Conservation (phyloP, 805 yeast species). For the Candida alai region DNA sequence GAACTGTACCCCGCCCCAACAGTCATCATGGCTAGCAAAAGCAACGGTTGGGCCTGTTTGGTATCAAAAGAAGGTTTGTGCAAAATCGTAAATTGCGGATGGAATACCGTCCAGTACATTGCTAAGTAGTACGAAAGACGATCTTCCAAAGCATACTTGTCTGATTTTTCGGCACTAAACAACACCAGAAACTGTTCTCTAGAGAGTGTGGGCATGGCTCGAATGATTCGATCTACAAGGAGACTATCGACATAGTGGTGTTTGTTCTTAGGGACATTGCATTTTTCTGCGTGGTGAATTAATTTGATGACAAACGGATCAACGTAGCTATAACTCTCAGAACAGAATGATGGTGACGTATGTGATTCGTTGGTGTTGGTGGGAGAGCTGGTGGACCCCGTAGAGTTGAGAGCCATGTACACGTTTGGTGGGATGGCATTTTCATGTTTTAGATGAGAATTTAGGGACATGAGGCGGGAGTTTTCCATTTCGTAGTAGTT, state of each 20-base stretch:
- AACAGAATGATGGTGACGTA: constrained; percentile 9
- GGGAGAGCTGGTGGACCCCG: constrained; percentile 28
- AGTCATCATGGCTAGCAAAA: constrained; percentile 52
- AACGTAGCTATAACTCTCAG: background rate
- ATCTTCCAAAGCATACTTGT: constrained; percentile 24
- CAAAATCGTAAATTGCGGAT: constrained; percentile 55
- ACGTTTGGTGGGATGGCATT: too few species aligned
- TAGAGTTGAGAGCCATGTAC: too few species aligned
- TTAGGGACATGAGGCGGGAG: too few species aligned
- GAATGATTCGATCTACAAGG: constrained; percentile 33
- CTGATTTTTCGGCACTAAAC: constrained; percentile 14
- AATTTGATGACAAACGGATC: constrained; percentile 14
- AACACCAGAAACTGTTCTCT: background rate
- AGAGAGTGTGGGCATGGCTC: constrained; percentile 13
- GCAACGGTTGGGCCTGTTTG: constrained; percentile 41
- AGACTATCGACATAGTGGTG: constrained; percentile 38
- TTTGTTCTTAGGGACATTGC: constrained; percentile 23
- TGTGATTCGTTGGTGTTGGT: constrained; percentile 24
- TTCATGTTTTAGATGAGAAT: too few species aligned
- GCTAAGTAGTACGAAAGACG: constrained; percentile 33
- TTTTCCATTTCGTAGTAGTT: background rate
- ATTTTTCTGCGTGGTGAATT: constrained; percentile 16
- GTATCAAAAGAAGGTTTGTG: constrained; percentile 60
- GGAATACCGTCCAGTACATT: constrained; percentile 56
- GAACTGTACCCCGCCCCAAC: constrained; percentile 48